phyloP scores from a whole-genome alignment of 2,329 filamentous ascomycete species.

The Fusarium poae region DNA sequence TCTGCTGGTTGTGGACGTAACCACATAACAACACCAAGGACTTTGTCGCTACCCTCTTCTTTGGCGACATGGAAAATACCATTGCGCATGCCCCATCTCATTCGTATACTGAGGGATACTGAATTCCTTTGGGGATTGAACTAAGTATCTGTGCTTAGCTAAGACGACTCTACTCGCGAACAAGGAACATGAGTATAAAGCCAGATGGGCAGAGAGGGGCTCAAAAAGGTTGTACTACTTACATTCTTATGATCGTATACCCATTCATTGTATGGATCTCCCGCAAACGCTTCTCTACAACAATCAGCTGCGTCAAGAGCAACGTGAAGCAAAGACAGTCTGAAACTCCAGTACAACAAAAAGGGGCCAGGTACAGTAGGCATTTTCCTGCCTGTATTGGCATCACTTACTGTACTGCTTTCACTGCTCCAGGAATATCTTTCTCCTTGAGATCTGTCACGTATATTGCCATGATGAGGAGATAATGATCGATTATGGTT shows the following conservation, averaged over 20 bases:
- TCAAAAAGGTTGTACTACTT: neutral
- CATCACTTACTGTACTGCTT: constrained; percentile 67
- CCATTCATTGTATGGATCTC: constrained; percentile 77
- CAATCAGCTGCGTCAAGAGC: neutral
- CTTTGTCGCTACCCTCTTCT: constrained; percentile 64
- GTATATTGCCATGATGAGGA: constrained; percentile 61
- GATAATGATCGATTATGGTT: neutral
- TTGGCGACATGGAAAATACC: constrained; percentile 78
- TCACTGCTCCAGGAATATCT: constrained; percentile 74
- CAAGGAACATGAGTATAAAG: too few relatives aligned
- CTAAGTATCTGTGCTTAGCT: constrained; percentile 52
- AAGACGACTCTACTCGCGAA: rapidly evolving
- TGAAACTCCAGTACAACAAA: too few relatives aligned
- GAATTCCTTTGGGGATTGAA: constrained; percentile 72
- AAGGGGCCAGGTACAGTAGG: neutral
- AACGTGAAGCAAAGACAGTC: too few relatives aligned
- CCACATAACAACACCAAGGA: constrained; percentile 82
- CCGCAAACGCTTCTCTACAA: constrained; percentile 67
- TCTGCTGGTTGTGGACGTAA: constrained; percentile 66
- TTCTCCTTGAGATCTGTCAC: constrained; percentile 67
- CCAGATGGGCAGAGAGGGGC: too few relatives aligned
- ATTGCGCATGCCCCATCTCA: constrained; percentile 77
- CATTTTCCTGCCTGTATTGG: rapidly evolving
- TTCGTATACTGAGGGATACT: constrained; percentile 73
- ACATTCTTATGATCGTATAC: constrained; percentile 70